Evolutionary conservation across 2,329 filamentous ascomycete species (phyloP).

Genomic region (Colletotrichum navitas): DNA sequence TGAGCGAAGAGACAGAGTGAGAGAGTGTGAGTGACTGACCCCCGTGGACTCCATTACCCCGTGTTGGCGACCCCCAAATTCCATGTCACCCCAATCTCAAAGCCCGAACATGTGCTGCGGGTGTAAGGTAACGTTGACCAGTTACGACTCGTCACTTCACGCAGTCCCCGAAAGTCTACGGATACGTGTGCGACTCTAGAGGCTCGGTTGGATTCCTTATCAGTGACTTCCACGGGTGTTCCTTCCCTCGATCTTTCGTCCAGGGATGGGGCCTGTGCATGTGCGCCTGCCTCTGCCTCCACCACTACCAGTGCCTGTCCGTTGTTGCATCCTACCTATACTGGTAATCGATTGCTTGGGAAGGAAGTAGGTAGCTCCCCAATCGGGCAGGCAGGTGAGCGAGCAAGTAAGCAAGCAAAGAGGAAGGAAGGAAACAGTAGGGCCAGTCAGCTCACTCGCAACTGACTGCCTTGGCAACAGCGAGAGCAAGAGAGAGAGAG

Average conservation of each 20-base stretch:
- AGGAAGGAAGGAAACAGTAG: background rate
- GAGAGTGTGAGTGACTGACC: background rate
- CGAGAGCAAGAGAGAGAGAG: background rate
- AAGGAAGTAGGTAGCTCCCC: slow-evolving; percentile 19
- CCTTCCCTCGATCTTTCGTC: background rate
- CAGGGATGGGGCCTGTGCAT: slow-evolving; percentile 22
- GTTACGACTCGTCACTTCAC: background rate
- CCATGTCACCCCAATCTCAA: slow-evolving; percentile 38
- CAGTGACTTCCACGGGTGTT: slow-evolving; percentile 20
- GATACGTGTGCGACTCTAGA: background rate
- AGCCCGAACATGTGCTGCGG: slow-evolving; percentile 21
- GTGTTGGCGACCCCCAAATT: slow-evolving; percentile 32
- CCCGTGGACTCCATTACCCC: slow-evolving; percentile 7
- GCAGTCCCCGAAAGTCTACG: background rate
- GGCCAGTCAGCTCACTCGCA: background rate
- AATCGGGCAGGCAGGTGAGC: slow-evolving; percentile 25
- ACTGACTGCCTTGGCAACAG: background rate
- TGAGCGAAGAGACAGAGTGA: background rate
- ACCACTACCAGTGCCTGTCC: slow-evolving; percentile 6
- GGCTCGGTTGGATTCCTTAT: slow-evolving; percentile 25
- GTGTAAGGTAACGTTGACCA: slow-evolving; percentile 10
- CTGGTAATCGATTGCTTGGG: background rate
- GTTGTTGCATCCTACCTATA: slow-evolving; percentile 4
- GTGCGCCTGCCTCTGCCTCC: background rate
- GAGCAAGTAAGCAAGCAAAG: background rate